Evolutionary conservation across 148 eudicot genomes (phyloP).

Genomic region (Arbutus unedo): DNA sequence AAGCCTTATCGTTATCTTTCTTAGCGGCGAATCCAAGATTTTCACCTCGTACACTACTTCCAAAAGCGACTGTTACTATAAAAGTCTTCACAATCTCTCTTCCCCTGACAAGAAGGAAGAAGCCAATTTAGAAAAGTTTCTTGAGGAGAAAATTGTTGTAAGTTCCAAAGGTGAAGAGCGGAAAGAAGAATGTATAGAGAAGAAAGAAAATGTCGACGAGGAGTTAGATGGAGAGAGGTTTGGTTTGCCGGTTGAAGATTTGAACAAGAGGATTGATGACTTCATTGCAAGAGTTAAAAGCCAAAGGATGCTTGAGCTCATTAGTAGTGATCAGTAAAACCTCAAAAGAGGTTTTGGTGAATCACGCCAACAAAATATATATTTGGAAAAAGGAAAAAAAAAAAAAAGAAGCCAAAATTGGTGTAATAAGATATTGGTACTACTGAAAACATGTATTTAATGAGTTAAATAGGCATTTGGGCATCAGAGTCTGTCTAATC

Average conservation of each 20-base stretch:
- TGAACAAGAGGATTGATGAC: constrained; percentile 65
- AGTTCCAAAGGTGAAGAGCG: neutral
- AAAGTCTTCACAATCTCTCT: constrained; percentile 1
- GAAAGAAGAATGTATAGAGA: neutral
- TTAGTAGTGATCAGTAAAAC: neutral
- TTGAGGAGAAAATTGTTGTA: neutral
- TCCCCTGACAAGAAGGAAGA: constrained; percentile 14
- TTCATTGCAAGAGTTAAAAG: constrained; percentile 72
- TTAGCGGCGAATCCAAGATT: constrained; percentile 49
- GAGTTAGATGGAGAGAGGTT: constrained; percentile 6
- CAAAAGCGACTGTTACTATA: constrained; percentile 11
- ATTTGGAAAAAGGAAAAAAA: neutral
- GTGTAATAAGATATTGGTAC: neutral
- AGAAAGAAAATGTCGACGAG: constrained; percentile 7
- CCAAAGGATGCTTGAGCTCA: constrained; percentile 49
- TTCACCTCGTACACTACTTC: constrained; percentile 7
- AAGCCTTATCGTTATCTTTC: constrained; percentile 65
- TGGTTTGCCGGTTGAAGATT: constrained; percentile 32
- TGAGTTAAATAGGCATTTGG: neutral
- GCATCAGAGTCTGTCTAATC: neutral
- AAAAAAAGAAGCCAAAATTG: no score
- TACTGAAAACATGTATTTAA: neutral
- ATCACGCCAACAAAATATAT: neutral
- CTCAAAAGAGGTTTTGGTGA: neutral
- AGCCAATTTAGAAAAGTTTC: neutral